A percentile compares a stretch with the other conserved stretches of the same genome.
These are phyloP conservation scores for Sapria himalayana DNA, from an alignment of 345 rosid species.

Conservation along the genomic window DNA sequence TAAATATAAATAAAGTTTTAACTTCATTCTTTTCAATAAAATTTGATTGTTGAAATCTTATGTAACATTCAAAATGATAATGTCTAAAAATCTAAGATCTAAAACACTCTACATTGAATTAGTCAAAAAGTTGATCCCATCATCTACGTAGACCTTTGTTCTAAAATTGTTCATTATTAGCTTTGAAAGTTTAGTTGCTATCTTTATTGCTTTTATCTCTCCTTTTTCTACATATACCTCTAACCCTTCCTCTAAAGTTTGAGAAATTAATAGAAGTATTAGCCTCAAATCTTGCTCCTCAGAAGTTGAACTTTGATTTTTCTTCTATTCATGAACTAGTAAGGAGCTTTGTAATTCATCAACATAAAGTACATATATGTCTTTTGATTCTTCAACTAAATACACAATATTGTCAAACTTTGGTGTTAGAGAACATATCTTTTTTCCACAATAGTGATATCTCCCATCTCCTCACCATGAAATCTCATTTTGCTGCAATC, in stretches of 20 bases:
- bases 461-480: slow-evolving; percentile 6
- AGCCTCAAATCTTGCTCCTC: too few species aligned
- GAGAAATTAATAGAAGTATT: too few species aligned
- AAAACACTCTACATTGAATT: not conserved
- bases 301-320: not conserved
- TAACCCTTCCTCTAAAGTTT: not conserved
- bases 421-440: not conserved
- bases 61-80: not conserved
- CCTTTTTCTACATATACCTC: not conserved
- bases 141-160: not conserved
- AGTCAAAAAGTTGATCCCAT: not conserved
- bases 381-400: not conserved
- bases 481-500: too few species aligned
- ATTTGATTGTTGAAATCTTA: not conserved
- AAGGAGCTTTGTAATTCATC: slow-evolving; percentile 7
- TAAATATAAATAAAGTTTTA: not conserved
- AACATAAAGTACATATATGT: not conserved
- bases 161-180: not conserved
- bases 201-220: not conserved
- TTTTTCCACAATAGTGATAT: slow-evolving; percentile 1
- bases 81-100: too few species aligned
- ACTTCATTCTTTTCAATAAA: not conserved
- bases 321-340: slow-evolving; percentile 3
- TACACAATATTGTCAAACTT: slow-evolving; percentile 5
- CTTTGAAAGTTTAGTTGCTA: not conserved